Percentiles rank a stretch among this genome's conserved stretches.
Evolutionary conservation across 805 yeast species (phyloP).

Genomic region (Saturnispora serradocipensis): DNA sequence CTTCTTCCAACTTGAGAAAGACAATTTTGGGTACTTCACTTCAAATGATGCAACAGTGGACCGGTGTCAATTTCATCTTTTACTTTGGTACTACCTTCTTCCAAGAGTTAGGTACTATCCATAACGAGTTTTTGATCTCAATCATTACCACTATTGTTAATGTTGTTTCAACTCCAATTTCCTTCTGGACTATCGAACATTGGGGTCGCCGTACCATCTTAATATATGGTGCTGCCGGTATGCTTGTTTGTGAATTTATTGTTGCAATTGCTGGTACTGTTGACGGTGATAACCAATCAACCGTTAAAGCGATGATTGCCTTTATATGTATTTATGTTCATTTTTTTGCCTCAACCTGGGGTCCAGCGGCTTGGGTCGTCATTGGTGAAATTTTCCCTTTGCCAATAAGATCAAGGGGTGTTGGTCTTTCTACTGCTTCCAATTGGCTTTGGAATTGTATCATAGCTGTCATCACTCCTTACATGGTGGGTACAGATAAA

Average conservation of each 20-base stretch:
- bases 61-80: slow-evolving; percentile 68
- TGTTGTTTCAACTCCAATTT: slow-evolving; percentile 43
- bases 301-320: slow-evolving; percentile 26
- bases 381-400: slow-evolving; percentile 57
- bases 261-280: slow-evolving; percentile 35
- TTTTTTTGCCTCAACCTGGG: slow-evolving; percentile 76
- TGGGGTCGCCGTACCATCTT: slow-evolving; percentile 50
- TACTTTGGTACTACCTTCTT: slow-evolving; percentile 66
- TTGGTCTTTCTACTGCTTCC: slow-evolving; percentile 61
- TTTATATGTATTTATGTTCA: slow-evolving; percentile 54
- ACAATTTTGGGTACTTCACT: slow-evolving; percentile 33
- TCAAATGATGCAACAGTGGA: slow-evolving; percentile 56
- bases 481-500: slow-evolving; percentile 52
- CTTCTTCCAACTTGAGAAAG: slow-evolving; percentile 32
- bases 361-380: slow-evolving; percentile 67
- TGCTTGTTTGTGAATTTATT: slow-evolving; percentile 45
- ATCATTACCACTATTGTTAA: slow-evolving; percentile 45
- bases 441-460: slow-evolving; percentile 73
- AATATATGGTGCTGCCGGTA: slow-evolving; percentile 40
- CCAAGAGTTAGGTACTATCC: slow-evolving; percentile 37
- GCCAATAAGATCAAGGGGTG: slow-evolving; percentile 63
- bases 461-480: slow-evolving; percentile 66
- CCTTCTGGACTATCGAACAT: slow-evolving; percentile 42
- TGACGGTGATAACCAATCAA: slow-evolving; percentile 19
- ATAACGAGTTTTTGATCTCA: slow-evolving; percentile 40